Base-by-base conservation (phyloP, 2,329 filamentous ascomycete genomes). In the Graphilbum sp. region DNA sequence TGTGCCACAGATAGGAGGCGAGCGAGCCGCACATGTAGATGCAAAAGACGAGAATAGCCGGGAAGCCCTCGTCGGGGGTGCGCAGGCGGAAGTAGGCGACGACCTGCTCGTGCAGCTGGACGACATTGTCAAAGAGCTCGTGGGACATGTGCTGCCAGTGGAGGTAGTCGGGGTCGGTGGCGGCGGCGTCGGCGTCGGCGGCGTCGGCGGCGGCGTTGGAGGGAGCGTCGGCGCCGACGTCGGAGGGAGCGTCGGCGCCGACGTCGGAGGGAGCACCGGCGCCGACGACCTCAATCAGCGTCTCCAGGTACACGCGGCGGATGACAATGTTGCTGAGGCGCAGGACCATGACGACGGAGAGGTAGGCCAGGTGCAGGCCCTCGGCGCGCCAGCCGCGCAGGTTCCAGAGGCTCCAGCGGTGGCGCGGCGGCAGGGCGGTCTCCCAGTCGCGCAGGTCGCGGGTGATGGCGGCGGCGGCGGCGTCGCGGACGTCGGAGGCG, bases 281-380 rank as follows among this genome's bases (percentile, higher is more conserved):
- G n/a, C n/a, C n/a, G n/a, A n/a, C n/a, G n/a, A n/a, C 34, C 21
- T 19, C 16, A 19, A 34, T 9, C 13, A 30, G 61, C 72, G 73
- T 62, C 45, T 80, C 78, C 40, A 69, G 27, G 17, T 71, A 70
- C 13, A 67, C 60, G 36, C 67, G 64, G n/a, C 69, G 60, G 19
- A 70, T 50, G 13, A 72, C 64, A 40, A 73, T 71, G 41, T 72
- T 68, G 49, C 67, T 71, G 8, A 72, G 59, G 4, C 67, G 60
- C 3, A 66, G 59, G 39, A 67, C 63, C 55, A 69, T 69, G 7
- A 67, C 69, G 4, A 70, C 61, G 25, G 63, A 63, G 9, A 72
- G 57, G 48, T 72, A 73, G 2, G 63, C 66, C 45, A 72, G 43
- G 37, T 73, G 67, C 39, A 67, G 58, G 1, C 57, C 57, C 17